Percentiles rank a stretch among this genome's conserved stretches.
These are phyloP conservation scores for Zasmidium cellare DNA, from an alignment of 2,329 filamentous ascomycete genomes.

Conservation along the genomic window DNA sequence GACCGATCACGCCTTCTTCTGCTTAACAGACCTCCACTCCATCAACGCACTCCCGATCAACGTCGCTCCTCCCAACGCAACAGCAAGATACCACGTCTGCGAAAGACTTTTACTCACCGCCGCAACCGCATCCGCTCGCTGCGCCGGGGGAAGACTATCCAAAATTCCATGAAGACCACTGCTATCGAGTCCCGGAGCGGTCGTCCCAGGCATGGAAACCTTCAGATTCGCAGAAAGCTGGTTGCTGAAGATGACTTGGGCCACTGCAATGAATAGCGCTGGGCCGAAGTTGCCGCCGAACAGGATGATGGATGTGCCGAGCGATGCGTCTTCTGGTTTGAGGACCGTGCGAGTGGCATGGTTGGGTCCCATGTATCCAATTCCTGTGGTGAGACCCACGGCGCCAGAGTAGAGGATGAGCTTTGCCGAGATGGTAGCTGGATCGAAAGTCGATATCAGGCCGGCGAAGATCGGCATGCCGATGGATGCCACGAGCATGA, in stretches of 20 bases:
- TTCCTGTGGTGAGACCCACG: neutral
- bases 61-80: neutral
- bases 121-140: neutral
- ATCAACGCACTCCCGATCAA: neutral
- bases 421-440: neutral
- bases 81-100: conserved; percentile 2
- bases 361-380: neutral
- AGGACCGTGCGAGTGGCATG: conserved; percentile 1
- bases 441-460: neutral
- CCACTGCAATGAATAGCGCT: neutral
- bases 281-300: neutral
- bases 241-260: neutral
- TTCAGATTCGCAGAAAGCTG: neutral
- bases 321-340: neutral
- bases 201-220: neutral
- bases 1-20: conserved; percentile 1
- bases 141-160: neutral
- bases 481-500: neutral
- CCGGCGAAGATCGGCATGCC: neutral
- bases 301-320: neutral
- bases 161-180: neutral
- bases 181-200: neutral
- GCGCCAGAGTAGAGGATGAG: neutral
- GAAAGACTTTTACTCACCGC: neutral
- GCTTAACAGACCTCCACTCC: conserved; percentile 1